These are phyloP conservation scores for Microthyrium microscopicum DNA, from an alignment of 2,329 filamentous ascomycete species.

Conservation along the genomic window DNA sequence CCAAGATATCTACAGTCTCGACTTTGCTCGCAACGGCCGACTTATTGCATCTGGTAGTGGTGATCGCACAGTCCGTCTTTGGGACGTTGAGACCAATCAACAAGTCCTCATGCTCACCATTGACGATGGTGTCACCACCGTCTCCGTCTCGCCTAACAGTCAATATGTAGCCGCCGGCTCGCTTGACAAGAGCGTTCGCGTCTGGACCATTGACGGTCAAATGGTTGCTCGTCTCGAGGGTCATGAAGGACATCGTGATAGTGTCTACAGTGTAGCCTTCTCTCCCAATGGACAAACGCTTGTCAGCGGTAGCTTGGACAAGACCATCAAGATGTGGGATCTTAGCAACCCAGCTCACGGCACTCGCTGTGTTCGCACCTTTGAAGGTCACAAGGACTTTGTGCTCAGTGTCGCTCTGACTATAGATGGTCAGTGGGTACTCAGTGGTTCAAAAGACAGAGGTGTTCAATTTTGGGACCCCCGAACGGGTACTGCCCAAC, in stretches of 20 bases:
- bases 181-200: slow-evolving; percentile 90
- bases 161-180: slow-evolving; percentile 89
- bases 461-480: slow-evolving; percentile 99
- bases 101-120: slow-evolving; percentile 78
- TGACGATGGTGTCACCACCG: slow-evolving; percentile 92
- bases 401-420: slow-evolving; percentile 91
- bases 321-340: slow-evolving; percentile 99
- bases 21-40: slow-evolving; percentile 84
- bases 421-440: slow-evolving; percentile 86
- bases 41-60: slow-evolving; percentile 93
- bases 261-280: slow-evolving; percentile 92
- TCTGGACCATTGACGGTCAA: slow-evolving; percentile 78
- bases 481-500: slow-evolving; percentile 76
- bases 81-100: slow-evolving; percentile 77
- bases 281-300: slow-evolving; percentile 84
- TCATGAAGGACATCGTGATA: slow-evolving; percentile 88
- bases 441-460: slow-evolving; percentile 92
- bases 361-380: slow-evolving; percentile 84
- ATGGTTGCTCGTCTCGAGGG: slow-evolving; percentile 85
- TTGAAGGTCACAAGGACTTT: slow-evolving; percentile 97
- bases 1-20: slow-evolving; percentile 93
- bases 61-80: slow-evolving; percentile 84
- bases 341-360: slow-evolving; percentile 52
- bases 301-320: slow-evolving; percentile 87
- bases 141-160: slow-evolving; percentile 90